phyloP scores from a whole-genome alignment of 768 basidiomycete genomes.

The Mycena amicta region DNA sequence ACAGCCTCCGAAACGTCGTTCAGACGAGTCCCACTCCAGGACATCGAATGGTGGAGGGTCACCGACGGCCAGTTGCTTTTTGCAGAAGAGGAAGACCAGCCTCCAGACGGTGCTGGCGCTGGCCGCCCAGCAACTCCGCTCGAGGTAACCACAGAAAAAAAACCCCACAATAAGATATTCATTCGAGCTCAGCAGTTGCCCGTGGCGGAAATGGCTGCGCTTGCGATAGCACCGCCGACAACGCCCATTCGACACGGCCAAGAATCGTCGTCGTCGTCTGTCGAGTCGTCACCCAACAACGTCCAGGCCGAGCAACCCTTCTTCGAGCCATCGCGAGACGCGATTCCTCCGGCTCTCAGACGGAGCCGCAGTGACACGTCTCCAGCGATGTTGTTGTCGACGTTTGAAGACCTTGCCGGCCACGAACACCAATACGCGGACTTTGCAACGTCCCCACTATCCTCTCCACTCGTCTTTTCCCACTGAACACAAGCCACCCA shows the following conservation, averaged over 20 bases:
- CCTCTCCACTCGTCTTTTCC: slow-evolving; percentile 26
- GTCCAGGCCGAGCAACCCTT: too few species aligned
- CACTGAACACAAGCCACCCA: too few species aligned
- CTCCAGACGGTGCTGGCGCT: slow-evolving; percentile 36
- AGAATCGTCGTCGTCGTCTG: slow-evolving; percentile 54
- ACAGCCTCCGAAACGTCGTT: slow-evolving; percentile 65
- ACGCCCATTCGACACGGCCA: slow-evolving; percentile 47
- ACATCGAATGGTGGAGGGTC: slow-evolving; percentile 89
- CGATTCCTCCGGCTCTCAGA: slow-evolving; percentile 30
- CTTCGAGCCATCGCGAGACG: not conserved
- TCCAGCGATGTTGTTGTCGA: slow-evolving; percentile 38
- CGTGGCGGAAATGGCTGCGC: slow-evolving; percentile 50
- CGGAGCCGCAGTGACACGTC: slow-evolving; percentile 32
- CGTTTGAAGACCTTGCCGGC: slow-evolving; percentile 42
- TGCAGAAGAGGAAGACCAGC: slow-evolving; percentile 40
- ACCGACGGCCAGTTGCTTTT: slow-evolving; percentile 62
- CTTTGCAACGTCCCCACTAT: slow-evolving; percentile 46
- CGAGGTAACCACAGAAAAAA: slow-evolving; percentile 38
- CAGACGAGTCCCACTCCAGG: slow-evolving; percentile 78
- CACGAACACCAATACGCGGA: slow-evolving; percentile 39
- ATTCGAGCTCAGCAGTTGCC: slow-evolving; percentile 32
- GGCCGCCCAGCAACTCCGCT: too few species aligned
- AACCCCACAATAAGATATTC: slow-evolving; percentile 3
- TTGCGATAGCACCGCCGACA: slow-evolving; percentile 62
- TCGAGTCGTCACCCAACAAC: slow-evolving; percentile 59